Evolutionary conservation across 2,329 filamentous ascomycete genomes (phyloP), one percentile per base, ranked within the genome.

Genomic region (Arthroderma sp.): DNA sequence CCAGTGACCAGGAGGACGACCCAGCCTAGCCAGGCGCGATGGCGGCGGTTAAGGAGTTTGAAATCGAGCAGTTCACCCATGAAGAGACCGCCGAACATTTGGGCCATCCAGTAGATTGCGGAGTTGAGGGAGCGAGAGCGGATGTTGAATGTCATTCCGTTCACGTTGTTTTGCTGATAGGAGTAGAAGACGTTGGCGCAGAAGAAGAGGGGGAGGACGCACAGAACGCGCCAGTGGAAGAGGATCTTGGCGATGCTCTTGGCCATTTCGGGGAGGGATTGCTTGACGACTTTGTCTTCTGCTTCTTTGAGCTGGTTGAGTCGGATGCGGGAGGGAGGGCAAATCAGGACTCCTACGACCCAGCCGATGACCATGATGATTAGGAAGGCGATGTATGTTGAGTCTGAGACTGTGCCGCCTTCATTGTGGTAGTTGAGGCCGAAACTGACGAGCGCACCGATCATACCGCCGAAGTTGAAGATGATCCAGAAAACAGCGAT

Each of bases 131-230:
- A 69, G n/a, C 73, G 71, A 3, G 71, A 70, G 46, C 73, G 69
- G 45, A 73, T 69, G 52, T 73, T 71, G 61, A 77, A 77, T 31
- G 68, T 69, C 47, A 66, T 62, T 7, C 68, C 69, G 58, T 77
- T 77, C 57, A 75, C 71, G 47, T 63, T 61, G 55, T 75, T 74
- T 49, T 73, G 71, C 54, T 76, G 73, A 54, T 76, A 76, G 37
- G 70, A 71, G 57, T 75, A 75, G 55, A 75, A 75, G 45, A 71
- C 64, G 53, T 76, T 74, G 50, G 72, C 71, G 28, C 64, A 68
- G 58, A 74, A 74, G 62, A 75, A 75, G 49, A 75, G 62, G 9
- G 72, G 72, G 37, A 75, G 61, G 55, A 74, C 65, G 50, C 62
- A 69, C 5, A 67, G 52, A 0, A 73, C 65, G 22, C 67, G 62